Percentiles rank a stretch among this genome's conserved stretches.
Conservation (phyloP, 768 basidiomycete genomes). For the Lanmaoa rubissima region DNA sequence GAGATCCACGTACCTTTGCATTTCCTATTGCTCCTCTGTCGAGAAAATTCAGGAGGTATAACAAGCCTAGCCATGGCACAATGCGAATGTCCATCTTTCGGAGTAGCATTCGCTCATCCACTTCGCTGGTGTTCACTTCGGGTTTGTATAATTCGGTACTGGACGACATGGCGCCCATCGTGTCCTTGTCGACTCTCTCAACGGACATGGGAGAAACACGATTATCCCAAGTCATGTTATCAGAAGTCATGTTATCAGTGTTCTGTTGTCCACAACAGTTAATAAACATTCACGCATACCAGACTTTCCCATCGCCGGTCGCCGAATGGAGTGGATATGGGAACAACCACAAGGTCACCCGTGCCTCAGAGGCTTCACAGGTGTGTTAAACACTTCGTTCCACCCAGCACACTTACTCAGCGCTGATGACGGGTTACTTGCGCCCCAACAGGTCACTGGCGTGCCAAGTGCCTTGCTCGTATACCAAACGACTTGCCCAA, state of each 20-base stretch:
- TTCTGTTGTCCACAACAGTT: too few relatives aligned
- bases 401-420: too few relatives aligned
- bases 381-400: too few relatives aligned
- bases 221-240: not conserved
- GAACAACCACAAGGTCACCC: too few relatives aligned
- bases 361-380: too few relatives aligned
- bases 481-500: too few relatives aligned
- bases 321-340: too few relatives aligned
- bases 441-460: too few relatives aligned
- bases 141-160: slow-evolving; percentile 40
- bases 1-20: slow-evolving; percentile 50
- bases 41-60: slow-evolving; percentile 77
- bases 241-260: not conserved
- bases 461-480: too few relatives aligned
- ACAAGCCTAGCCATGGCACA: slow-evolving; percentile 71
- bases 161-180: not conserved
- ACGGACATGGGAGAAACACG: slow-evolving; percentile 2
- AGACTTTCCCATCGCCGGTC: too few relatives aligned
- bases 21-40: slow-evolving; percentile 66
- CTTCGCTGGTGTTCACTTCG: slow-evolving; percentile 48
- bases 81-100: slow-evolving; percentile 64
- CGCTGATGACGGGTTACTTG: too few relatives aligned
- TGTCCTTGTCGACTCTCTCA: not conserved
- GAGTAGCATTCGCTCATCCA: slow-evolving; percentile 55
- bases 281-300: too few relatives aligned